Base-by-base conservation (phyloP, 768 basidiomycete genomes). In the Pholiota molesta region DNA sequence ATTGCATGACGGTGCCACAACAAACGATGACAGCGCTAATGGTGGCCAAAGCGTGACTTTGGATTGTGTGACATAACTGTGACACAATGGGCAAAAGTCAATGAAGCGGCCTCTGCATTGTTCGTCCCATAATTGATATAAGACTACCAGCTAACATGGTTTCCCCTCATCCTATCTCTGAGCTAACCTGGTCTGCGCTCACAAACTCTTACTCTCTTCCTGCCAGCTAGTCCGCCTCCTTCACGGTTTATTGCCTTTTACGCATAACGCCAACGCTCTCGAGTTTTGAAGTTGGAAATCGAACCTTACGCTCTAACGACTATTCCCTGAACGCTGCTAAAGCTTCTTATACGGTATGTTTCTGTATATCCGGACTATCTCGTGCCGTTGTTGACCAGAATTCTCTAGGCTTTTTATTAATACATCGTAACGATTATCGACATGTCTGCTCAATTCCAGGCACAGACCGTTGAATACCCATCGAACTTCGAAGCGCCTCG, bases 171-270 rank as follows among this genome's bases (percentile, higher is more conserved):
- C 64, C 67, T 66, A 54, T 63, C 62, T 62, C 63, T 71, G 73
- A 74, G 73, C 71, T 71, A 74, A 72, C 69, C 71, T 73, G 71
- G 67, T 71, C 67, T 64, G 63, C 66, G 63, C 58, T 60, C 59
- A 28, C 37, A 35, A 57, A 23, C 45, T 44, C 52, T 49, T 37
- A 13, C 54, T 55, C 42, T 42, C 59, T 14, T 44, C 9, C 17
- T 8, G 4, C 5, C n/a, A 44, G 17, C 42, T 16, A 13, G 35
- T 37, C 14, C 14, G 13, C 4, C 47, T 21, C 47, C 19, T 49
- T 11, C 23, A 26, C 23, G 19, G 11, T 44, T 44, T 44, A 44
- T n/a, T 44, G 10, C 42, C 23, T 0, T 14, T 14, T 9, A 23
- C 47, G 47, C 13, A 21, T n/a, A 44, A 16, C 19, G 7, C 19